Conservation (phyloP, 495 filamentous ascomycete species). For the Aspergillus nanangensis region DNA sequence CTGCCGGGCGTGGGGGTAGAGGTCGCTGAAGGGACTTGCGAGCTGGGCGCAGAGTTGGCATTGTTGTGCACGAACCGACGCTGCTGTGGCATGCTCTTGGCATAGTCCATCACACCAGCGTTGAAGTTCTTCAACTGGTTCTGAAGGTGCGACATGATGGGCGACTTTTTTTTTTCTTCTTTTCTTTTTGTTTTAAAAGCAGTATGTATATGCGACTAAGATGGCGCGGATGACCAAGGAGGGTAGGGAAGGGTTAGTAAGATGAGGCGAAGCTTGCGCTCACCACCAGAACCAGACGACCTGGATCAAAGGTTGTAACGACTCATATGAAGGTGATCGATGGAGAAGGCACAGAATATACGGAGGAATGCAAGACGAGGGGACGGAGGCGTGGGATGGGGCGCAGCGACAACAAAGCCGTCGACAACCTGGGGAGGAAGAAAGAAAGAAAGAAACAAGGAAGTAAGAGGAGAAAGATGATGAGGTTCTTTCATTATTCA, state of each 20-base stretch:
- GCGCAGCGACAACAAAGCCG: background rate
- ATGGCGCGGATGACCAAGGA: background rate
- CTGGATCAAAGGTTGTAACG: background rate
- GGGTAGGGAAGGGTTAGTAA: background rate
- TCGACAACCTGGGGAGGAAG: background rate
- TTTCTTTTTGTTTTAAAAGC: no score
- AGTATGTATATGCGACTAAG: background rate
- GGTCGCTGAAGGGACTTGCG: slow-evolving; percentile 36
- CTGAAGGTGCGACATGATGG: slow-evolving; percentile 43
- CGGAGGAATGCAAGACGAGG: no score
- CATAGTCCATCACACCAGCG: slow-evolving; percentile 41
- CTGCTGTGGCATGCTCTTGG: slow-evolving; percentile 39
- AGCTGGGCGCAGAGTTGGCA: slow-evolving; percentile 29
- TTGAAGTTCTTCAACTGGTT: slow-evolving; percentile 46
- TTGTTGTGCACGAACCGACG: slow-evolving; percentile 32
- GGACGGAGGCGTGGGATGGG: background rate
- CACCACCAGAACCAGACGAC: slow-evolving; percentile 3
- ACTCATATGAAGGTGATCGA: background rate
- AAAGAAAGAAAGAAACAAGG: background rate
- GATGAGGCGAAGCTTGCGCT: slow-evolving; percentile 2
- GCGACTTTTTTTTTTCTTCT: no score
- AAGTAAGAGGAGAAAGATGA: background rate
- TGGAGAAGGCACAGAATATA: no score
- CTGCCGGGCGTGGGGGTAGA: slow-evolving; percentile 31
- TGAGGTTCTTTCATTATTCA: no score